Base-by-base conservation (phyloP, 2,329 filamentous ascomycete genomes). In the Stromatinia cepivora region DNA sequence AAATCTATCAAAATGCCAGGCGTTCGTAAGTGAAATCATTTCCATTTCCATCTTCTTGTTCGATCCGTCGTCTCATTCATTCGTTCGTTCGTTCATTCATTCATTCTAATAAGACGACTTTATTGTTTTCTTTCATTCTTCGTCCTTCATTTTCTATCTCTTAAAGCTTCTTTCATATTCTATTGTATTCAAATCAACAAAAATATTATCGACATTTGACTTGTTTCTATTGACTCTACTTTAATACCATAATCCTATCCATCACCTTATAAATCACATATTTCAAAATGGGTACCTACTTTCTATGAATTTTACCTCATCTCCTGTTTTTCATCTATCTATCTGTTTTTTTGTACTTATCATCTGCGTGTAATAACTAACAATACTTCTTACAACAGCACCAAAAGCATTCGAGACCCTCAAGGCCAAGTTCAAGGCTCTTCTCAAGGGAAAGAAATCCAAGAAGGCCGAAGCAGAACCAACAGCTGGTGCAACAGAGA, bases 341-440 rank as follows among this genome's bases (percentile, higher is more conserved):
- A 13, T 54, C 22, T 25, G 34, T 28, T 52, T 28, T 22, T 34
- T 28, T 15, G 22, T n/a, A 8, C 10, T 48, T 4, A 25, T n/a
- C 58, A 53, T 56, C 48, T 15, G n/a, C 36, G 13, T n/a, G 17
- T 15, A 9, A 39, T 28, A n/a, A 59, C 58, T 61, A 45, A 48
- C 65, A 65, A 31, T 25, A 34, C 1, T 42, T 69, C n/a, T 45
- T 48, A 9, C 31, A 52, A 45, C 58, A 78, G 77, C 77, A 72
- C 76, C 77, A 69, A 78, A 77, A 57, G 73, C 75, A 36, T 45
- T 78, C 45, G 63, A 70, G 22, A 70, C 73, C 57, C 61, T 78
- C 67, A 78, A 77, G 75, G 72, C 73, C 58, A 78, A 75, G 71
- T 53, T 77, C 70, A 78, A 78, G 77, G 54, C 70, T 59, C 42